A percentile compares a stretch with the other conserved stretches of the same genome.
Evolutionary conservation across 2,329 filamentous ascomycete species (phyloP).

Genomic region (Colletotrichum nymphaeae): DNA sequence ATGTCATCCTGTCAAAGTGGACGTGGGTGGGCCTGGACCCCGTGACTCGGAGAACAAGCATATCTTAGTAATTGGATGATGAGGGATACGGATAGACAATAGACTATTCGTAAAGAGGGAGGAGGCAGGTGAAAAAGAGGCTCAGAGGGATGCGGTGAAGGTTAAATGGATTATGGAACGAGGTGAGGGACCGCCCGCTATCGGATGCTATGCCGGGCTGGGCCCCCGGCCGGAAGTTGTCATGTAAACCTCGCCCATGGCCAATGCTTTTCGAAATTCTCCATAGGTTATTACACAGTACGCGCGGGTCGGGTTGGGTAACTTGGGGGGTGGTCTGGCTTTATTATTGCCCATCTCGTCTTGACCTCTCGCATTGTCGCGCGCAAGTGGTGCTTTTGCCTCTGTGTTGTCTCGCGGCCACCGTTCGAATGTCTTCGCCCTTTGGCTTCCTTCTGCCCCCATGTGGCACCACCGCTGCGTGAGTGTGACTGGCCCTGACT

Average conservation of each 20-base stretch:
- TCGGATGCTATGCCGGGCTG: constrained; percentile 5
- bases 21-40: constrained; percentile 5
- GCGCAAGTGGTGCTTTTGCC: background rate
- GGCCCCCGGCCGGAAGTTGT: background rate
- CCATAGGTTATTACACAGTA: background rate
- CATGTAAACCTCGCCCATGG: constrained; percentile 3
- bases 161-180: constrained; percentile 6
- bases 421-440: constrained; percentile 6
- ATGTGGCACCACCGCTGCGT: constrained; percentile 25
- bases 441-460: constrained; percentile 15
- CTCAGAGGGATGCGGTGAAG: constrained; percentile 6
- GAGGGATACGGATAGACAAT: too few species aligned
- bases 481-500: constrained; percentile 6
- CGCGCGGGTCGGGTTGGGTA: background rate
- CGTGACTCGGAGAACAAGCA: constrained; percentile 1
- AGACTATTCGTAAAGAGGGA: background rate
- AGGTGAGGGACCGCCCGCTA: constrained; percentile 6
- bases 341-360: background rate
- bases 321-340: background rate
- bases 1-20: constrained; percentile 14
- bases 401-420: constrained; percentile 16
- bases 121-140: background rate
- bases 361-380: background rate
- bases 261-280: background rate
- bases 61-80: background rate